Conservation (phyloP, 163 green algal species). For the Chloroidium sp. region DNA sequence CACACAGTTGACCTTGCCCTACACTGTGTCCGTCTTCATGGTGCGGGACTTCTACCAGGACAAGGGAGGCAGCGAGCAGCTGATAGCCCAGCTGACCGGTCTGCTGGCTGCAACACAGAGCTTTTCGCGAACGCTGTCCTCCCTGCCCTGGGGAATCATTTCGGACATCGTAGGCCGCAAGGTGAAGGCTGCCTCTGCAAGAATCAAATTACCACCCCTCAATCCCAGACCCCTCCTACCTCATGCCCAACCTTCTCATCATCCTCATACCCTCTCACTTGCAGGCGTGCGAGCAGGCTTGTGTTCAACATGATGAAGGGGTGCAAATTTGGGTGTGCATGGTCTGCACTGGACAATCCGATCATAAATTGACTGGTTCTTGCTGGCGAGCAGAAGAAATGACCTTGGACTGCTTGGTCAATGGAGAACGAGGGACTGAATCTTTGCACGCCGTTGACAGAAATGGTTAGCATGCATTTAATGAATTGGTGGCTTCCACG, state of each 20-base stretch:
- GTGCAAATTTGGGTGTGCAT: too few relatives aligned
- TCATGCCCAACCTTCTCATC: neutral
- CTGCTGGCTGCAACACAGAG: neutral
- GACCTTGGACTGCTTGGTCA: too few relatives aligned
- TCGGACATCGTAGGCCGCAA: neutral
- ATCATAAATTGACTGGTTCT: too few relatives aligned
- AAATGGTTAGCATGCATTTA: too few relatives aligned
- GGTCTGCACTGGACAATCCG: too few relatives aligned
- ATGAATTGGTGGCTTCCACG: too few relatives aligned
- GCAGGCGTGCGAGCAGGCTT: neutral
- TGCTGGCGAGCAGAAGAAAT: too few relatives aligned
- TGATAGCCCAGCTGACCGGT: constrained; percentile 1
- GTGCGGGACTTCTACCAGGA: neutral
- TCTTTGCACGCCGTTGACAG: too few relatives aligned
- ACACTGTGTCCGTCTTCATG: neutral
- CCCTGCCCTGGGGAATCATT: neutral
- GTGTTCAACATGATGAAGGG: neutral
- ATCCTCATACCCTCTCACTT: neutral
- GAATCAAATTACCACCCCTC: neutral
- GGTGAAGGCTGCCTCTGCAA: neutral
- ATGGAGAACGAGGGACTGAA: too few relatives aligned
- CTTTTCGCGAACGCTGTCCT: neutral
- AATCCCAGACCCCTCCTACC: neutral
- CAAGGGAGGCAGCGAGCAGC: neutral
- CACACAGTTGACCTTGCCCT: too few relatives aligned